Percentiles rank a stretch among this genome's conserved stretches.
Conservation (phyloP, 345 rosid species). For the Citrus trifoliata region DNA sequence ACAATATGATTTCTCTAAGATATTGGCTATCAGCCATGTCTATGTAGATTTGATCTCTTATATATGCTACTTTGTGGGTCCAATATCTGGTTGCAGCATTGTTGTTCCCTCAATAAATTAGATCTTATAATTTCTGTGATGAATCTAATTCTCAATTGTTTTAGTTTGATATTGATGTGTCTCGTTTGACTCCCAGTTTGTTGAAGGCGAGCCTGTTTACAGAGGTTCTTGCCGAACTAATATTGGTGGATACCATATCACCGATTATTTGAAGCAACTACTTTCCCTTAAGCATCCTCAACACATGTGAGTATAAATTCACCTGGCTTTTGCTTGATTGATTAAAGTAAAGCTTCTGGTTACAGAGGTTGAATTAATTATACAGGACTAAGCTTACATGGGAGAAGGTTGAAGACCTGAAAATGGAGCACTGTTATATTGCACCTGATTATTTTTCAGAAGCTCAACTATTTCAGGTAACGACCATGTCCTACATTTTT, state of each 20-base stretch:
- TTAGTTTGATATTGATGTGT: background rate
- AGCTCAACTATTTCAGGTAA: slow-evolving; percentile 72
- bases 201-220: slow-evolving; percentile 79
- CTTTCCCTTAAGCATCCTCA: slow-evolving; percentile 92
- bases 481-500: slow-evolving; percentile 10
- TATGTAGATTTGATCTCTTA: background rate
- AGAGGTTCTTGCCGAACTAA: slow-evolving; percentile 82
- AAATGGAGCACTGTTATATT: slow-evolving; percentile 90
- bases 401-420: slow-evolving; percentile 98
- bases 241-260: slow-evolving; percentile 88
- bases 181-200: slow-evolving; percentile 48
- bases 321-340: slow-evolving; percentile 5
- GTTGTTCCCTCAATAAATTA: background rate
- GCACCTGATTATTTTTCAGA: slow-evolving; percentile 76
- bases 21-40: too few species aligned
- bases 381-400: slow-evolving; percentile 74
- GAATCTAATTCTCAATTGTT: background rate
- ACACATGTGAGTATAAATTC: slow-evolving; percentile 57
- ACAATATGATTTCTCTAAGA: too few species aligned
- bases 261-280: slow-evolving; percentile 89
- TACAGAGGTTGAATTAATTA: slow-evolving; percentile 11
- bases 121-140: background rate
- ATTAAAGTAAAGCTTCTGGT: background rate
- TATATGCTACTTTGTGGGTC: background rate
- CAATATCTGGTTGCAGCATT: background rate